phyloP scores from a whole-genome alignment of 495 filamentous ascomycete species.

The Podospora pseudopauciseta region DNA sequence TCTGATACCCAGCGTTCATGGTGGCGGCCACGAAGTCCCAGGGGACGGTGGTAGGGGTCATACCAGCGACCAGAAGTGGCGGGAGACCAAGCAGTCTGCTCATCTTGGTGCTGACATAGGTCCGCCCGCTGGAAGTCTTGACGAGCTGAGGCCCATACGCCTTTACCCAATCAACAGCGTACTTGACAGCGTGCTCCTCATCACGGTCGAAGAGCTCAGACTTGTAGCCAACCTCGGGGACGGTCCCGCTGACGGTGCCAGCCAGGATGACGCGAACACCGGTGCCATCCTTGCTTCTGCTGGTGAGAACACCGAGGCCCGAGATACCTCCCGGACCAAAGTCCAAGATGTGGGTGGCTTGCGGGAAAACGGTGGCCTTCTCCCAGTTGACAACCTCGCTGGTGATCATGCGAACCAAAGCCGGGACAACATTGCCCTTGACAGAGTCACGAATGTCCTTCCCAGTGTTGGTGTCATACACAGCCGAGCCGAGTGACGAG shows the following conservation, averaged over 20 bases:
- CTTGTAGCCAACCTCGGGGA: slow-evolving; percentile 91
- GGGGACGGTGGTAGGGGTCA: slow-evolving; percentile 91
- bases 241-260: slow-evolving; percentile 84
- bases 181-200: slow-evolving; percentile 86
- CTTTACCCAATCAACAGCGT: slow-evolving; percentile 96
- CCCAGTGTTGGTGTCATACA: slow-evolving; percentile 84
- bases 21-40: slow-evolving; percentile 96
- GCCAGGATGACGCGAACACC: slow-evolving; percentile 93
- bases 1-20: slow-evolving; percentile 92
- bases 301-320: slow-evolving; percentile 92
- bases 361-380: slow-evolving; percentile 80
- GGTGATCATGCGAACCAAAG: slow-evolving; percentile 88
- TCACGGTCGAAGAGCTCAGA: slow-evolving; percentile 95
- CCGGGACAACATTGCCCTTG: slow-evolving; percentile 67
- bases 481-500: slow-evolving; percentile 67
- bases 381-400: slow-evolving; percentile 92
- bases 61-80: slow-evolving; percentile 90
- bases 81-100: slow-evolving; percentile 85
- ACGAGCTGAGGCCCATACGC: slow-evolving; percentile 86
- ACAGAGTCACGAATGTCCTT: slow-evolving; percentile 66
- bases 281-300: slow-evolving; percentile 96
- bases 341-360: slow-evolving; percentile 89
- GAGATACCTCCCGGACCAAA: slow-evolving; percentile 96
- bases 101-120: slow-evolving; percentile 97
- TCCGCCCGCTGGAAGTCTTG: slow-evolving; percentile 79